Evolutionary conservation across 257 asterid species (phyloP).

Genomic region (Ilex aquifolium): DNA sequence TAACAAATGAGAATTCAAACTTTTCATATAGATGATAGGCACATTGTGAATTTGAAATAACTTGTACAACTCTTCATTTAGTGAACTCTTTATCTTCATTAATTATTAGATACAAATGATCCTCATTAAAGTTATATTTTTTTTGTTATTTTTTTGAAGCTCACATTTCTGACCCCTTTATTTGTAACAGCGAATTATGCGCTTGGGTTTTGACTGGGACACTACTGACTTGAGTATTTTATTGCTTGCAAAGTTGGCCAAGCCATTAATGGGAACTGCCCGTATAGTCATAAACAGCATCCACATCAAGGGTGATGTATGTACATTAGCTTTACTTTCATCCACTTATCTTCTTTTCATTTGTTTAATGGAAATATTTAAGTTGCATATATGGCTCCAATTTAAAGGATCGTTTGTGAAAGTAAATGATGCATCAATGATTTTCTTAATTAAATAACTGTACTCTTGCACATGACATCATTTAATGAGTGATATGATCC

Average conservation of each 20-base stretch:
- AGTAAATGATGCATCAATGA: no score
- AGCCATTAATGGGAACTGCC: conserved; percentile 91
- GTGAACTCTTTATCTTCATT: background rate
- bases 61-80: background rate
- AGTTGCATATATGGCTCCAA: no score
- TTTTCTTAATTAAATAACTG: no score
- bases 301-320: conserved; percentile 95
- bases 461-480: no score
- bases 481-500: no score
- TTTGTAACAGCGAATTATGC: conserved; percentile 56
- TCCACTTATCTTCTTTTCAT: background rate
- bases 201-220: conserved; percentile 92
- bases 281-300: conserved; percentile 80
- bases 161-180: conserved; percentile 18
- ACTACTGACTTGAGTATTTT: conserved; percentile 62
- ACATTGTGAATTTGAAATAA: no score
- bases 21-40: no score
- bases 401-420: no score
- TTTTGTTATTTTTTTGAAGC: background rate
- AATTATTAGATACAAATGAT: background rate
- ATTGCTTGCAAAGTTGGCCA: conserved; percentile 85
- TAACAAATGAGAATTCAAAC: no score
- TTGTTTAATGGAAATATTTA: background rate
- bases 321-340: conserved; percentile 13
- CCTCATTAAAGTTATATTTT: background rate